Conservation (phyloP, 192 early-diverging fungal genomes). For the Linnemannia schmuckeri region DNA sequence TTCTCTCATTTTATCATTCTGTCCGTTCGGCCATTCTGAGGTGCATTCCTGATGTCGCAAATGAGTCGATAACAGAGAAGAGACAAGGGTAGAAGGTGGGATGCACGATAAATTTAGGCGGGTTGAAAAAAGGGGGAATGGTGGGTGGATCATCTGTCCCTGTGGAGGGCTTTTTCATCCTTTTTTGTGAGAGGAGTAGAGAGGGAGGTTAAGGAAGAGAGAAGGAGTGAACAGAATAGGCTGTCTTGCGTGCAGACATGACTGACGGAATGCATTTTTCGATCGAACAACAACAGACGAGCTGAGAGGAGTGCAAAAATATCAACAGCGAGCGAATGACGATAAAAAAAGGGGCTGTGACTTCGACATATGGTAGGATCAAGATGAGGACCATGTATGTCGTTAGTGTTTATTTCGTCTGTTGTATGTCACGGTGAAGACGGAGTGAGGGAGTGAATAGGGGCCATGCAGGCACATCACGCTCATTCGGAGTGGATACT, state of each 20-base stretch:
- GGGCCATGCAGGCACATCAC: slow-evolving; percentile 35
- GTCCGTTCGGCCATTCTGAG: neutral
- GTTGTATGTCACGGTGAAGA: neutral
- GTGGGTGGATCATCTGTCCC: neutral
- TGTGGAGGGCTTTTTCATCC: neutral
- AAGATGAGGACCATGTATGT: too few relatives aligned
- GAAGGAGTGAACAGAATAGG: neutral
- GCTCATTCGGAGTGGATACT: slow-evolving; percentile 5
- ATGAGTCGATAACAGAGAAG: neutral
- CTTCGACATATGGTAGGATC: neutral
- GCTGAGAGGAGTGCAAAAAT: too few relatives aligned
- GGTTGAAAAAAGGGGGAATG: neutral
- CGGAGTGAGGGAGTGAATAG: neutral
- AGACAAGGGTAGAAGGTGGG: neutral
- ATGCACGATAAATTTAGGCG: slow-evolving; percentile 1
- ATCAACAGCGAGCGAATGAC: too few relatives aligned
- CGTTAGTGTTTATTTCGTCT: neutral
- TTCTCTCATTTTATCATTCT: neutral
- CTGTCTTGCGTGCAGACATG: neutral
- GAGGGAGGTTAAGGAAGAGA: neutral
- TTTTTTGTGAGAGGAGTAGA: neutral
- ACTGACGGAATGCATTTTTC: neutral
- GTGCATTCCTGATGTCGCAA: neutral
- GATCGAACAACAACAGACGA: neutral
- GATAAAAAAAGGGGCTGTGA: neutral